phyloP scores from a whole-genome alignment of 768 basidiomycete genomes.

The Cantharellus cinnabarinus region DNA sequence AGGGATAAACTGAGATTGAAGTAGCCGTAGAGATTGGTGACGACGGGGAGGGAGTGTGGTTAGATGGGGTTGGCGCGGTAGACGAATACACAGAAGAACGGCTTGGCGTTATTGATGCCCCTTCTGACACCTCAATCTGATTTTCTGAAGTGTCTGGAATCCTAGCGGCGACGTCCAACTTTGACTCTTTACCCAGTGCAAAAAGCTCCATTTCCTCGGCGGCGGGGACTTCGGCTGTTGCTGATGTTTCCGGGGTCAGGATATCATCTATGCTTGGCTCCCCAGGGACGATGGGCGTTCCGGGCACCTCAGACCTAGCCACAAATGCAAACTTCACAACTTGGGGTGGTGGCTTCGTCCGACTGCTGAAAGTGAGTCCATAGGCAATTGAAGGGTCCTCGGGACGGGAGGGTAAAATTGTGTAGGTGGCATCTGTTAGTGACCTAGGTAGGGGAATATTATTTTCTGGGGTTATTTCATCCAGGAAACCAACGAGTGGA shows the following conservation, averaged over 20 bases:
- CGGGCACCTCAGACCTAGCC: not conserved
- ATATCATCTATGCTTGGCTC: not conserved
- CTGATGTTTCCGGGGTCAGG: not conserved
- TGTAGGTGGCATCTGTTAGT: not conserved
- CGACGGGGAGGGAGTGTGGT: constrained; percentile 26
- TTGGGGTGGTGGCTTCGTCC: constrained; percentile 8
- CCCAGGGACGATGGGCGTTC: not conserved
- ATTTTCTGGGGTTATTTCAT: too few species aligned
- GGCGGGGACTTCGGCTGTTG: not conserved
- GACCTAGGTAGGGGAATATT: too few species aligned
- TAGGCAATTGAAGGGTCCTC: constrained; percentile 1
- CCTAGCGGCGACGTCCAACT: not conserved
- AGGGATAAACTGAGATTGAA: constrained; percentile 24
- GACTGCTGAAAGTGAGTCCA: constrained; percentile 5
- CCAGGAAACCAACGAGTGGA: too few species aligned
- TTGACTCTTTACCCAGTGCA: not conserved
- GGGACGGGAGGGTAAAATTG: not conserved
- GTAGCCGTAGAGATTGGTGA: constrained; percentile 44
- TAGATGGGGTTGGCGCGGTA: constrained; percentile 15
- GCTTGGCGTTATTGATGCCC: not conserved
- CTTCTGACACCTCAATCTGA: not conserved
- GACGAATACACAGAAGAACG: not conserved
- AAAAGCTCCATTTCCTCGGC: not conserved
- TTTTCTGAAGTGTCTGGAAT: not conserved
- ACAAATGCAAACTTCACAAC: not conserved